A percentile compares a stretch with the other conserved stretches of the same genome.
phyloP scores from a whole-genome alignment of 495 filamentous ascomycete genomes.

The Penicillium taxi region DNA sequence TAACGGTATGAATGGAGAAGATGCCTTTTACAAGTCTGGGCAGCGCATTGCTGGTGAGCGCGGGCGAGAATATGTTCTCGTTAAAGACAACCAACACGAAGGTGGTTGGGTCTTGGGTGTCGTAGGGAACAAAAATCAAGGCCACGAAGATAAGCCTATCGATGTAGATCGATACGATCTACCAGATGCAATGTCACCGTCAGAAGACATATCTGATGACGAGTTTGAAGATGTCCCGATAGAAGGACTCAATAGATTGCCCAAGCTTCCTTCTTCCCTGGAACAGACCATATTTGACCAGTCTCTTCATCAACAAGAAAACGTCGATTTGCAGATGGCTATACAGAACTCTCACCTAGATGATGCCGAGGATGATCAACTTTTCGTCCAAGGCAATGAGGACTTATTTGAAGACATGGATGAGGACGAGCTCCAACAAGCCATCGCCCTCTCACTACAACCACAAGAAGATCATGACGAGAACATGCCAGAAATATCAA shows the following conservation, averaged over 20 bases:
- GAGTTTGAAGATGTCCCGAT: slow-evolving; percentile 94
- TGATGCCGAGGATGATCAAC: slow-evolving; percentile 45
- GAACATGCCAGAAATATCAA: slow-evolving; percentile 28
- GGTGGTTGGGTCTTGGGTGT: slow-evolving; percentile 97
- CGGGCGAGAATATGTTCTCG: slow-evolving; percentile 86
- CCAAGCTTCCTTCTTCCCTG: slow-evolving; percentile 50
- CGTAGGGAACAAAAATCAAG: slow-evolving; percentile 72
- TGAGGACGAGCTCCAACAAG: slow-evolving; percentile 69
- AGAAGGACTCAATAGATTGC: slow-evolving; percentile 83
- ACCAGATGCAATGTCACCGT: slow-evolving; percentile 39
- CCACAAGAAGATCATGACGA: slow-evolving; percentile 21
- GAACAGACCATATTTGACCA: slow-evolving; percentile 32
- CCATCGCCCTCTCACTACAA: slow-evolving; percentile 74
- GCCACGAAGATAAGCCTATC: slow-evolving; percentile 73
- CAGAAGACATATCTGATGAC: slow-evolving; percentile 51
- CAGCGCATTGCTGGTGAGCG: slow-evolving; percentile 80
- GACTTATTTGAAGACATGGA: slow-evolving; percentile 46
- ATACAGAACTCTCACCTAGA: slow-evolving; percentile 29
- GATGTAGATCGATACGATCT: slow-evolving; percentile 69
- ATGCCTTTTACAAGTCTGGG: slow-evolving; percentile 55
- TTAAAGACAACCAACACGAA: slow-evolving; percentile 89
- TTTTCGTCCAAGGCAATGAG: slow-evolving; percentile 56
- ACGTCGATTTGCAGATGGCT: slow-evolving; percentile 34
- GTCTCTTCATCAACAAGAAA: slow-evolving; percentile 32
- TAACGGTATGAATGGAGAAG: slow-evolving; percentile 75